Base-by-base conservation (phyloP, 129 eudicot species). In the Oenanthe sinensis region DNA sequence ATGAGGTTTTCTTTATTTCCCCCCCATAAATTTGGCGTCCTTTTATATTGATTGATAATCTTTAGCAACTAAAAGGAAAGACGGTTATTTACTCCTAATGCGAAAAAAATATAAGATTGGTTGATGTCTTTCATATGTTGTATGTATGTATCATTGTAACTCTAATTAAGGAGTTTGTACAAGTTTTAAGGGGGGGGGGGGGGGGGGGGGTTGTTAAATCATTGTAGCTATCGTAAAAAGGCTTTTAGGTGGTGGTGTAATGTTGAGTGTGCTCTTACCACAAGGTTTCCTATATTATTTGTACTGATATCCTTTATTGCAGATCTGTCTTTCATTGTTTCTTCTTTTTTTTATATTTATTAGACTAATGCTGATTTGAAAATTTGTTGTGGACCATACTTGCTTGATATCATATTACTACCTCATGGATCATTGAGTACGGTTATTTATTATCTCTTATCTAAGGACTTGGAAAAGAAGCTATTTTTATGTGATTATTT, bases 1-100 rank as follows among this genome's bases (percentile, higher is more conserved):
- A 84, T 52, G 79, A 67, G 54, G 43, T 46, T 72, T 73, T 43
- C 40, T 58, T 39, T 60, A 71, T 8, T 48, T 43, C 28, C 68
- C 62, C 13, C 45, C 1, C 13, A 75, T 40, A 39, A 22, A n/a
- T 65, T 46, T 47, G 47, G 4, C 45, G 19, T 15, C 42, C 42
- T 28, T 68, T 52, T 20, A 6, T 3, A 20, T 2, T 26, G 5
- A 24, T 55, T 11, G 20, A 2, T 55, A 55, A 55, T 20, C 26
- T 10, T 20, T 55, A 55, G 3, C 28, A 48, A 48, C 54, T 15
- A 48, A 14, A 15, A 13, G 54, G 20, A 48, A 48, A 48, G 6
- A 48, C 4, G 54, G 54, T 14, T 14, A 15, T 3, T 48, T 48
- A 15, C 16, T 10, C 13, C 11, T 46, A 46, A 46, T 12, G 49